Percentiles rank a stretch among this genome's conserved stretches.
Conservation (phyloP, 1,284 basidiomycete species). For the Coniferiporia weirii region DNA sequence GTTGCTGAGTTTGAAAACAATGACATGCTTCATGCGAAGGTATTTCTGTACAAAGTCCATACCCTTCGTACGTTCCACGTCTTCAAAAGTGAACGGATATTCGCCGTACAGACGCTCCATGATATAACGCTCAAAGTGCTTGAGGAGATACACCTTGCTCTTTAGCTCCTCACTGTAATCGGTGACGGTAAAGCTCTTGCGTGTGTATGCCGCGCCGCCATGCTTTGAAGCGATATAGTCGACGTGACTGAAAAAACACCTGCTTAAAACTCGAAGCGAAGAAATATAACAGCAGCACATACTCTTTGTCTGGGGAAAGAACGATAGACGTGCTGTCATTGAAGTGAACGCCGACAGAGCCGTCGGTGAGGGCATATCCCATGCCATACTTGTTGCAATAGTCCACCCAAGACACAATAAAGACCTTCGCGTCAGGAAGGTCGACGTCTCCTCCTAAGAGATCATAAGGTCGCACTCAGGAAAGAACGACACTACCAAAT, state of each 20-base stretch:
- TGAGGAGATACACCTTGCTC: slow-evolving; percentile 85
- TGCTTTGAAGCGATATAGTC: slow-evolving; percentile 73
- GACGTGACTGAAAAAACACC: slow-evolving; percentile 55
- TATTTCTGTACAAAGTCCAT: slow-evolving; percentile 97
- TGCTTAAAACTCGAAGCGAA: slow-evolving; percentile 4
- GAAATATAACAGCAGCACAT: slow-evolving; percentile 27
- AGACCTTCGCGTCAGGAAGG: slow-evolving; percentile 71
- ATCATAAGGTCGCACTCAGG: not conserved
- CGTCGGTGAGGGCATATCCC: slow-evolving; percentile 95
- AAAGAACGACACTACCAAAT: not conserved
- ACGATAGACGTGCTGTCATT: slow-evolving; percentile 90
- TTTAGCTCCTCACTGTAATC: slow-evolving; percentile 73
- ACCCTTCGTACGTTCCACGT: slow-evolving; percentile 62
- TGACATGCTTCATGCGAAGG: slow-evolving; percentile 93
- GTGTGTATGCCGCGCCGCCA: slow-evolving; percentile 59
- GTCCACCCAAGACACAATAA: slow-evolving; percentile 97
- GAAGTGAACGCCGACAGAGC: slow-evolving; percentile 92
- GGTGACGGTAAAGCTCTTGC: slow-evolving; percentile 60
- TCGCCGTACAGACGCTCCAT: slow-evolving; percentile 80
- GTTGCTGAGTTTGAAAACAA: slow-evolving; percentile 94
- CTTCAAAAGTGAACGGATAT: slow-evolving; percentile 76
- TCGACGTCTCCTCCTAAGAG: slow-evolving; percentile 33
- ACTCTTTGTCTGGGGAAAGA: slow-evolving; percentile 80
- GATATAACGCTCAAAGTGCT: slow-evolving; percentile 92
- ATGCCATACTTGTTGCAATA: slow-evolving; percentile 99